A percentile compares a stretch with the other conserved stretches of the same genome.
These are phyloP conservation scores for Solioccasus polychromus DNA, from an alignment of 768 basidiomycete species.

Conservation along the genomic window DNA sequence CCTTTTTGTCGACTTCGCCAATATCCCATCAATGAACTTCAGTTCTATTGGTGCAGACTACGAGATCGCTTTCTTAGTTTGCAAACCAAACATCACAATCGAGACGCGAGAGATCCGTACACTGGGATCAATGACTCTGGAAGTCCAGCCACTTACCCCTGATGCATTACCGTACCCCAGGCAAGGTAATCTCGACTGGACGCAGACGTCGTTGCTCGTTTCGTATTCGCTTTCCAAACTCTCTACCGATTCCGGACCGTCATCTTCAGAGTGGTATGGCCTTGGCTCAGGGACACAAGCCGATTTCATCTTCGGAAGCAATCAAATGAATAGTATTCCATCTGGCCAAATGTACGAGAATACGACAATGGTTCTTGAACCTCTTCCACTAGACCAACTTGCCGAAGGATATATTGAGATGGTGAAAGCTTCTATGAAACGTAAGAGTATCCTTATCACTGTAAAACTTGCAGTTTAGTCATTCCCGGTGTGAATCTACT, in stretches of 20 bases:
- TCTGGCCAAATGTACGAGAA: neutral
- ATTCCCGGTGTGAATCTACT: neutral
- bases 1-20: conserved; percentile 12
- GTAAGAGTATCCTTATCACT: conserved; percentile 4
- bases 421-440: conserved; percentile 16
- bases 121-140: conserved; percentile 10
- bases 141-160: conserved; percentile 5
- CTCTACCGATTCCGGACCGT: conserved; percentile 8
- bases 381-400: conserved; percentile 8
- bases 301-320: conserved; percentile 7
- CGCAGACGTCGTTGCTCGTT: conserved; percentile 12
- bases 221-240: conserved; percentile 9
- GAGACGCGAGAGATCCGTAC: conserved; percentile 23
- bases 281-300: conserved; percentile 12
- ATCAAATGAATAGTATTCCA: conserved; percentile 5
- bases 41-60: conserved; percentile 14
- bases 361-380: conserved; percentile 1
- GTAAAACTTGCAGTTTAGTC: neutral
- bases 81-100: conserved; percentile 22
- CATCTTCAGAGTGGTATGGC: conserved; percentile 2
- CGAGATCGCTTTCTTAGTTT: conserved; percentile 19
- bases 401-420: conserved; percentile 7
- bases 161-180: neutral
- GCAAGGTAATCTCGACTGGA: conserved; percentile 16
- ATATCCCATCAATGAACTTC: conserved; percentile 10